A percentile compares a stretch with the other conserved stretches of the same genome.
Evolutionary conservation across 495 filamentous ascomycete species (phyloP).

Genomic region (Aspergillus leporis): DNA sequence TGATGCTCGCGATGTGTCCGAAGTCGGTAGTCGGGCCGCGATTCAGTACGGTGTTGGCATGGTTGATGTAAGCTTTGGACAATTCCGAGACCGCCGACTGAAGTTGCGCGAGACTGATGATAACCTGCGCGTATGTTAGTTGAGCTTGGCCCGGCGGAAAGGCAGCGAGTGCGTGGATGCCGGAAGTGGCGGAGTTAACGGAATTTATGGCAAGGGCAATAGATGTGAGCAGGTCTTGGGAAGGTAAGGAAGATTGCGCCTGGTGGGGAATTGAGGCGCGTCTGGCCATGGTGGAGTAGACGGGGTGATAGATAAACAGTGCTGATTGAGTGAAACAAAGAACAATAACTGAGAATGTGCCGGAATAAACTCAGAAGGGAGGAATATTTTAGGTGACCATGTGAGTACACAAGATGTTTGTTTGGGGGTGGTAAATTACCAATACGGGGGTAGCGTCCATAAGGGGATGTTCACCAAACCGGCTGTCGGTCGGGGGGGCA

Average conservation of each 20-base stretch:
- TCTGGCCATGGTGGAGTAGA: slow-evolving; percentile 19
- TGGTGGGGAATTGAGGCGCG: slow-evolving; percentile 20
- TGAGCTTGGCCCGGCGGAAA: background rate
- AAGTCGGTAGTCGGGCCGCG: slow-evolving; percentile 57
- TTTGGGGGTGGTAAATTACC: background rate
- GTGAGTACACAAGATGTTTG: background rate
- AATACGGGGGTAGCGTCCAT: background rate
- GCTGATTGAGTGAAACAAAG: background rate
- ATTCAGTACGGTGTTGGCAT: slow-evolving; percentile 75
- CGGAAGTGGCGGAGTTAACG: slow-evolving; percentile 12
- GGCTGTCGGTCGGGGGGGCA: background rate
- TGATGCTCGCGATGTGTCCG: slow-evolving; percentile 48
- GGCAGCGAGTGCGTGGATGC: slow-evolving; percentile 4
- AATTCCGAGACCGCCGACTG: slow-evolving; percentile 72
- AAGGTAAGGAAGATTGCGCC: slow-evolving; percentile 11
- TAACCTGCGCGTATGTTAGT: slow-evolving; percentile 56
- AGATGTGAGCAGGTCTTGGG: slow-evolving; percentile 11
- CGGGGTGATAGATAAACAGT: background rate
- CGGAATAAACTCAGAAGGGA: background rate
- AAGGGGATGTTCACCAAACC: background rate
- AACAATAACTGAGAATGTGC: background rate
- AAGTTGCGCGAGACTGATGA: slow-evolving; percentile 69
- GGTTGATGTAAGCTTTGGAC: slow-evolving; percentile 76
- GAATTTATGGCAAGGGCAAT: slow-evolving; percentile 12
- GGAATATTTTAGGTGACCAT: background rate